phyloP scores from a whole-genome alignment of 2,329 filamentous ascomycete genomes.

The Colletotrichum lini region DNA sequence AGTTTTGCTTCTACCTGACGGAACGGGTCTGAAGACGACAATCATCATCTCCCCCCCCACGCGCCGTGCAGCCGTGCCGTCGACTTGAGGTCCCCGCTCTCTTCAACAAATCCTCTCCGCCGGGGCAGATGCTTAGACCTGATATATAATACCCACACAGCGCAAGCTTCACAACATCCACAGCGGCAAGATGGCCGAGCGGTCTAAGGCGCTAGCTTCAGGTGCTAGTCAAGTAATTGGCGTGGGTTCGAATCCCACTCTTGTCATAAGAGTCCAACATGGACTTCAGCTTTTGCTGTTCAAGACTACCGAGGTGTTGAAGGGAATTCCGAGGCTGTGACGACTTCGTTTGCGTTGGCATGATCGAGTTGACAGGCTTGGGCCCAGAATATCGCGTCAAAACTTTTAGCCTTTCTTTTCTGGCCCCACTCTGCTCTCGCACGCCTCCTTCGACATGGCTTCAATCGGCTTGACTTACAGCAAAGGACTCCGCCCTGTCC shows the following conservation, averaged over 20 bases:
- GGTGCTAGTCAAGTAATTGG: constrained; percentile 42
- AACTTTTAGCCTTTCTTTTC: neutral
- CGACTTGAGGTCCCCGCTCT: no score
- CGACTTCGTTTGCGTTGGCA: neutral
- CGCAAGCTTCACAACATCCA: accelerated
- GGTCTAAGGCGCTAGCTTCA: constrained; percentile 43
- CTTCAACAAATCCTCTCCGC: neutral
- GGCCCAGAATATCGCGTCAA: no score
- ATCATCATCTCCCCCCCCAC: neutral
- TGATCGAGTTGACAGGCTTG: no score
- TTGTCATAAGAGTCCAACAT: neutral
- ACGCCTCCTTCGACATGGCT: no score
- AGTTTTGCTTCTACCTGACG: neutral
- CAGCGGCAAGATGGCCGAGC: constrained; percentile 40
- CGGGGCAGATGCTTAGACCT: no score
- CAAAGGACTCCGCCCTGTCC: no score
- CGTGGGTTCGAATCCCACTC: constrained; percentile 42
- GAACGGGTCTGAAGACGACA: neutral
- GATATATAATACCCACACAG: neutral
- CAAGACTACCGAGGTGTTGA: neutral
- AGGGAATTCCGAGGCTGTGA: no score
- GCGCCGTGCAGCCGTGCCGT: neutral
- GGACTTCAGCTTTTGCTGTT: neutral
- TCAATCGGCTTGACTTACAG: neutral
- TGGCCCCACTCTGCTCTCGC: no score